Evolutionary conservation across 495 filamentous ascomycete species (phyloP).

Genomic region (Penicillium paradoxum): DNA sequence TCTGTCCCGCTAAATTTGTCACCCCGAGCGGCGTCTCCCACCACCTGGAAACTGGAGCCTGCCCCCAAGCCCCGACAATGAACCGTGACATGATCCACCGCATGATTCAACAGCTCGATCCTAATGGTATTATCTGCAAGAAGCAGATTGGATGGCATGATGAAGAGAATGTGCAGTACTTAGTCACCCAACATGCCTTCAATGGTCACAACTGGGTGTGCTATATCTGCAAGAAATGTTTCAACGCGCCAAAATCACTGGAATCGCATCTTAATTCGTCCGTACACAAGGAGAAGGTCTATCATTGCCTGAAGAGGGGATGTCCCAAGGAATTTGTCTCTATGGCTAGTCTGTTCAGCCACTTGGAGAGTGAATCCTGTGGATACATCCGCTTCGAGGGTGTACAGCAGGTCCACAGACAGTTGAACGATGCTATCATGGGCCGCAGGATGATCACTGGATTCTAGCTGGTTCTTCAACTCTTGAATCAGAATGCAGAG

Average conservation of each 20-base stretch:
- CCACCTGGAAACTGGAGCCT: conserved; percentile 44
- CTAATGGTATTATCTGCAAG: conserved; percentile 35
- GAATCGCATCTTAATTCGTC: conserved; percentile 36
- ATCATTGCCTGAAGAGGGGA: conserved; percentile 43
- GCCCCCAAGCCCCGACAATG: conserved; percentile 26
- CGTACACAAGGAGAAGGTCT: conserved; percentile 42
- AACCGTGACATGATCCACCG: conserved; percentile 37
- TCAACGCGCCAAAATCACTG: conserved; percentile 16
- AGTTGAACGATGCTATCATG: neutral
- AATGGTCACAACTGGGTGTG: conserved; percentile 42
- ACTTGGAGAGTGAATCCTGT: conserved; percentile 53
- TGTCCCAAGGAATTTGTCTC: conserved; percentile 45
- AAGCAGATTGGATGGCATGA: conserved; percentile 34
- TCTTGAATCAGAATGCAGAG: neutral
- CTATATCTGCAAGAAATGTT: conserved; percentile 41
- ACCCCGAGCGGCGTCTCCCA: conserved; percentile 40
- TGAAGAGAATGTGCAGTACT: conserved; percentile 14
- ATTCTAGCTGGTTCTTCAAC: neutral
- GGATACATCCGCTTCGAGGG: conserved; percentile 42
- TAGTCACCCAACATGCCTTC: conserved; percentile 23
- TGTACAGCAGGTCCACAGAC: conserved; percentile 21
- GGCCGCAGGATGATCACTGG: neutral
- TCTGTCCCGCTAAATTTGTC: conserved; percentile 37
- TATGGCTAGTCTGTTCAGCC: conserved; percentile 47
- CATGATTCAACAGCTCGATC: conserved; percentile 29